Evolutionary conservation across 108 stramenopile genomes (phyloP).

Genomic region (Nannochloropsis gaditana): DNA sequence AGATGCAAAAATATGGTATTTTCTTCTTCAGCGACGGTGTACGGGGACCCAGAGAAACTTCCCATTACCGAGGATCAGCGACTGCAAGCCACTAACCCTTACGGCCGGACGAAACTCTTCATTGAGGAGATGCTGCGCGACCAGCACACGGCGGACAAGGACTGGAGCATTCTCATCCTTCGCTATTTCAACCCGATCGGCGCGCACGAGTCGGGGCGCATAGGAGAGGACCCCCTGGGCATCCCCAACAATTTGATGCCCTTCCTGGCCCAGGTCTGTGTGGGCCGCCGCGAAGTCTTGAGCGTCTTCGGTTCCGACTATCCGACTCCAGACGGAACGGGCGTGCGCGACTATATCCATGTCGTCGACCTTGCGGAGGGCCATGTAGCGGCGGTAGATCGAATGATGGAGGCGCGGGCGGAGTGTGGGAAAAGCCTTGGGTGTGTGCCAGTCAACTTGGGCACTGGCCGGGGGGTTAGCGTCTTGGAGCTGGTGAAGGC

Average conservation of each 20-base stretch:
- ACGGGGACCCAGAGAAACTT: slow-evolving; percentile 73
- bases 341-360: slow-evolving; percentile 96
- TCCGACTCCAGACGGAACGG: slow-evolving; percentile 90
- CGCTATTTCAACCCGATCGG: slow-evolving; percentile 99
- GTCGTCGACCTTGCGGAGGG: slow-evolving; percentile 95
- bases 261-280: slow-evolving; percentile 91
- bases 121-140: slow-evolving; percentile 94
- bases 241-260: slow-evolving; percentile 99
- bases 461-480: slow-evolving; percentile 83
- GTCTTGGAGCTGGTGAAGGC: slow-evolving; percentile 92
- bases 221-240: slow-evolving; percentile 96
- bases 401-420: slow-evolving; percentile 58
- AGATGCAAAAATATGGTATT: slow-evolving; percentile 80
- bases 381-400: slow-evolving; percentile 80
- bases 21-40: slow-evolving; percentile 92
- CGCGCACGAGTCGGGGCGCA: slow-evolving; percentile 86
- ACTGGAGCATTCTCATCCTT: slow-evolving; percentile 57
- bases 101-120: slow-evolving; percentile 97
- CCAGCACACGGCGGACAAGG: slow-evolving; percentile 62
- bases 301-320: slow-evolving; percentile 96
- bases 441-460: slow-evolving; percentile 78
- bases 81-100: slow-evolving; percentile 93
- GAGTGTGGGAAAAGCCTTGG: slow-evolving; percentile 56
- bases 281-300: slow-evolving; percentile 82
- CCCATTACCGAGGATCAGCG: slow-evolving; percentile 82